Conservation (phyloP, 768 basidiomycete genomes). For the Russula dissimulans region DNA sequence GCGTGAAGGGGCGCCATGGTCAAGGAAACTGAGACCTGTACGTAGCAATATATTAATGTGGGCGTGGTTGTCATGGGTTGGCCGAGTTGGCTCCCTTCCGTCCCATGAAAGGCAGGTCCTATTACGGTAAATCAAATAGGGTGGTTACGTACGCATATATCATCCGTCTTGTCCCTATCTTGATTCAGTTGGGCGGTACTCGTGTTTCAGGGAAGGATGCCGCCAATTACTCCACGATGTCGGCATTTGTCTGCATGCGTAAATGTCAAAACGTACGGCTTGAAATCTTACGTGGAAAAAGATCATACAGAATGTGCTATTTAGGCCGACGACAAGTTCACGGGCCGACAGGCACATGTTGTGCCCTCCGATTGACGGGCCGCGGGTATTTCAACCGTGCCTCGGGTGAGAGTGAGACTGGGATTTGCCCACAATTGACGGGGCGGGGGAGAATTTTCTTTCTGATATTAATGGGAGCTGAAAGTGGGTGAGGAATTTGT, state of each 20-base stretch:
- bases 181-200: not conserved
- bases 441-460: too few species aligned
- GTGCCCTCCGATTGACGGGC: not conserved
- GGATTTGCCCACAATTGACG: too few species aligned
- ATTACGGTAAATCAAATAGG: not conserved
- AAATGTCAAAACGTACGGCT: not conserved
- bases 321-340: not conserved
- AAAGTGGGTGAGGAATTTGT: not conserved
- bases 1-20: not conserved
- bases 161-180: not conserved
- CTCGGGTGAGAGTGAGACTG: not conserved
- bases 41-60: too few species aligned
- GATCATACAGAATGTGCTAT: not conserved
- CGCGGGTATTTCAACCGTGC: not conserved
- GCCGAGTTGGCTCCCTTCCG: too few species aligned
- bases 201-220: not conserved
- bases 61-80: not conserved
- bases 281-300: conserved; percentile 1
- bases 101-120: not conserved
- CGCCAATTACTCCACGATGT: not conserved
- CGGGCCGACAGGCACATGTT: not conserved
- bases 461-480: too few species aligned
- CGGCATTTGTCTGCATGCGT: not conserved
- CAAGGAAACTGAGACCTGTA: too few species aligned
- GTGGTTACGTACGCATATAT: too few species aligned